Conservation (phyloP, 768 basidiomycete genomes). For the Russula sp. region DNA sequence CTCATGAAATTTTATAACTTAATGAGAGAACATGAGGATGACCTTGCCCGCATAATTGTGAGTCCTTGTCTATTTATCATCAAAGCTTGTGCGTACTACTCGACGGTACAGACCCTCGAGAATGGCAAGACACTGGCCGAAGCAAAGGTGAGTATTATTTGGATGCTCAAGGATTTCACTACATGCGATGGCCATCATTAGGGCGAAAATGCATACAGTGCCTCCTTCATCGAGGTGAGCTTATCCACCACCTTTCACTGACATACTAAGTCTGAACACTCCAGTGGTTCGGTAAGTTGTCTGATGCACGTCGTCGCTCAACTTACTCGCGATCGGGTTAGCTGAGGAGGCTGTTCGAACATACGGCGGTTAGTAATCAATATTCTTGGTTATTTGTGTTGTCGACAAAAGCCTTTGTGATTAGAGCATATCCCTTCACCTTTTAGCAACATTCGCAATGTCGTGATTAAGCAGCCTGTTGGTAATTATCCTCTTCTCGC, state of each 20-base stretch:
- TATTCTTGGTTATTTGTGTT: neutral
- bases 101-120: constrained; percentile 64
- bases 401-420: neutral
- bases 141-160: constrained; percentile 48
- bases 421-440: constrained; percentile 79
- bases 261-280: neutral
- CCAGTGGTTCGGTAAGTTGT: constrained; percentile 73
- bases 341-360: constrained; percentile 90
- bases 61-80: neutral
- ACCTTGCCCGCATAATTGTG: constrained; percentile 81
- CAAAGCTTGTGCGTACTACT: neutral
- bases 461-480: constrained; percentile 90
- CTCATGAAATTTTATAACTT: constrained; percentile 70
- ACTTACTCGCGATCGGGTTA: constrained; percentile 28
- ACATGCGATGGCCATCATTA: constrained; percentile 25
- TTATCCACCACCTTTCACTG: constrained; percentile 23
- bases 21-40: constrained; percentile 80
- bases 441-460: constrained; percentile 60
- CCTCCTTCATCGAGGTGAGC: constrained; percentile 74
- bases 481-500: constrained; percentile 38
- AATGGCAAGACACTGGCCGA: constrained; percentile 91
- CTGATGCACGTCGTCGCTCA: constrained; percentile 1
- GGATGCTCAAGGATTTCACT: neutral
- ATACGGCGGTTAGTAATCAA: constrained; percentile 61
- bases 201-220: constrained; percentile 81